These are phyloP conservation scores for Parachaetomium inaequale DNA, from an alignment of 495 filamentous ascomycete species.

Conservation along the genomic window DNA sequence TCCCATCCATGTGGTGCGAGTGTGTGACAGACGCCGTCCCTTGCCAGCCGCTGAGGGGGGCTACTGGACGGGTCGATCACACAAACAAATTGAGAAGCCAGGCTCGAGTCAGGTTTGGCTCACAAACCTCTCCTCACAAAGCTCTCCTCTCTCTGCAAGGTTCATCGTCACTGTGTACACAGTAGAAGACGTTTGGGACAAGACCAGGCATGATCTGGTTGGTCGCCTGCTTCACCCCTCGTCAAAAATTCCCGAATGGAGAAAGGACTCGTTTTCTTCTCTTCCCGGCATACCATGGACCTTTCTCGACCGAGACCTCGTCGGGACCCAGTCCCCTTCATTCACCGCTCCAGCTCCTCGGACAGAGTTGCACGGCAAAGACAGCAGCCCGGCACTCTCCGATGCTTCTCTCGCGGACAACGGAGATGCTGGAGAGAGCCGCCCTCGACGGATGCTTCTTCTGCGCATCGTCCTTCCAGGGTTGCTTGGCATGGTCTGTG, in stretches of 20 bases:
- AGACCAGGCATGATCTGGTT: slow-evolving; percentile 14
- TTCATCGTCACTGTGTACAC: neutral
- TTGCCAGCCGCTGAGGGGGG: neutral
- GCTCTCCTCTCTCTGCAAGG: neutral
- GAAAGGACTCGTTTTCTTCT: slow-evolving; percentile 21
- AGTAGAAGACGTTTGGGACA: slow-evolving; percentile 4
- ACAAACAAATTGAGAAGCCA: slow-evolving; percentile 1
- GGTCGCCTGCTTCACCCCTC: slow-evolving; percentile 23
- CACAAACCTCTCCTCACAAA: too few relatives aligned
- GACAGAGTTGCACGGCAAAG: neutral
- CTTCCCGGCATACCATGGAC: neutral
- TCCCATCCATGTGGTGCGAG: neutral
- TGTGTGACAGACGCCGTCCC: slow-evolving; percentile 1
- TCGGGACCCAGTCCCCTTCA: neutral
- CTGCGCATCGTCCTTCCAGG: neutral
- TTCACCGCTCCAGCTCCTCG: neutral
- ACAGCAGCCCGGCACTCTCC: neutral
- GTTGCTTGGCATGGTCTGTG: slow-evolving; percentile 6
- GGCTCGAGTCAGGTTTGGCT: neutral
- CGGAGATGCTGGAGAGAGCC: neutral
- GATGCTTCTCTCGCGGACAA: neutral
- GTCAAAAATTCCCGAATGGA: slow-evolving; percentile 39
- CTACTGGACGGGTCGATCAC: slow-evolving; percentile 17
- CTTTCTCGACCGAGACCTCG: neutral
- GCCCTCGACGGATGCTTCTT: neutral